These are phyloP conservation scores for Graphiopsis chlorocephala DNA, from an alignment of 2,329 filamentous ascomycete genomes.

Conservation along the genomic window DNA sequence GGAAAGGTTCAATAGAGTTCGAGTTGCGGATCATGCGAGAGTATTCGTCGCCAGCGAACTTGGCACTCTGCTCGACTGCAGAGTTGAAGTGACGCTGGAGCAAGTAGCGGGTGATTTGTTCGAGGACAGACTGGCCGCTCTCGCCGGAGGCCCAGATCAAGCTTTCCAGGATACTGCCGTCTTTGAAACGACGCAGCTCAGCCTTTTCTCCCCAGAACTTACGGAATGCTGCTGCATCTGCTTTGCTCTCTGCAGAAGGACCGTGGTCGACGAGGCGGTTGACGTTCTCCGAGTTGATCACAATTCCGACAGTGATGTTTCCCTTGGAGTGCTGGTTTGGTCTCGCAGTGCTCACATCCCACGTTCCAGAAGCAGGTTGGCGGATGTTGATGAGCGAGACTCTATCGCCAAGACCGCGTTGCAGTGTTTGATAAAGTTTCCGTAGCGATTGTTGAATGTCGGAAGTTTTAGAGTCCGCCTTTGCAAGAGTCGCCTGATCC, in stretches of 20 bases:
- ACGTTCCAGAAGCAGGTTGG: slow-evolving; percentile 25
- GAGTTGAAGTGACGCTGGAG: slow-evolving; percentile 66
- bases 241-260: slow-evolving; percentile 79
- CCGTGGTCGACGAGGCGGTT: slow-evolving; percentile 81
- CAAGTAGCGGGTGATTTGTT: slow-evolving; percentile 75
- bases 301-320: slow-evolving; percentile 61
- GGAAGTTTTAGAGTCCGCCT: slow-evolving; percentile 24
- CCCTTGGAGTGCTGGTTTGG: slow-evolving; percentile 27
- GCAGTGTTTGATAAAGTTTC: slow-evolving; percentile 64
- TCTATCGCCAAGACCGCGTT: slow-evolving; percentile 71
- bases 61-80: slow-evolving; percentile 47
- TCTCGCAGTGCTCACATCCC: slow-evolving; percentile 36
- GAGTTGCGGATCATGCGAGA: slow-evolving; percentile 42
- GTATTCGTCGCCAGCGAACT: slow-evolving; percentile 48
- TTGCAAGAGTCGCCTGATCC: slow-evolving; percentile 33
- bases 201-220: slow-evolving; percentile 94
- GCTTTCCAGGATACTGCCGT: slow-evolving; percentile 90
- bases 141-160: slow-evolving; percentile 72
- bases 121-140: slow-evolving; percentile 62
- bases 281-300: slow-evolving; percentile 71
- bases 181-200: slow-evolving; percentile 89
- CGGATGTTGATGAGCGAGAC: slow-evolving; percentile 60
- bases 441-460: slow-evolving; percentile 30
- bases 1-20: slow-evolving; percentile 56
- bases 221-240: slow-evolving; percentile 76